These are phyloP conservation scores for Immersiporthe knoxdaviesiana DNA, from an alignment of 2,329 filamentous ascomycete species.

Conservation along the genomic window DNA sequence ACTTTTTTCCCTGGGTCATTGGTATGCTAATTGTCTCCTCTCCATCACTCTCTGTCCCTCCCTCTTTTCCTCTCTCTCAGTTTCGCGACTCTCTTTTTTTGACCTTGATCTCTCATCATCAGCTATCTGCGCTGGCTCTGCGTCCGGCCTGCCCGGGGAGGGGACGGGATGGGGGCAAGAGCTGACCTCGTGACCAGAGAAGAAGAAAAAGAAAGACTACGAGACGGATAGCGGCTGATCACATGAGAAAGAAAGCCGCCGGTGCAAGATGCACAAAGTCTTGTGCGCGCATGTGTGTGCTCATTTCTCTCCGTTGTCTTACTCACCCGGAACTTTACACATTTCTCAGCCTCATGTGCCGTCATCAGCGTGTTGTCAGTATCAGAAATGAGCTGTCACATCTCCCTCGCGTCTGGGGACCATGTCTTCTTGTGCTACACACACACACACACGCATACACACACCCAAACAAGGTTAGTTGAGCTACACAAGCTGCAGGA, in stretches of 20 bases:
- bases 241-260: conserved; percentile 17
- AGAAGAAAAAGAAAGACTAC: not conserved
- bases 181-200: not conserved
- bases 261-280: conserved; percentile 2
- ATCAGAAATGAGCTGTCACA: conserved; percentile 24
- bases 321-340: conserved; percentile 13
- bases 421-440: conserved; percentile 7
- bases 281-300: not conserved
- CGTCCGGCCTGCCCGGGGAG: not conserved
- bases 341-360: conserved; percentile 29
- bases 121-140: not conserved
- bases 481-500: not conserved
- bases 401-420: conserved; percentile 19
- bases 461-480: not conserved
- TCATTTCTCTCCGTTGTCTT: conserved; percentile 17
- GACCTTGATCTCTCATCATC: not conserved
- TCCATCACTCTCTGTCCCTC: too few species aligned
- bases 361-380: conserved; percentile 4
- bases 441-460: not conserved
- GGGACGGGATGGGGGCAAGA: not conserved
- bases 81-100: too few species aligned
- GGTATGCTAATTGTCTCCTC: not conserved
- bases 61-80: not conserved
- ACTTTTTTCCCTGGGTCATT: not conserved
- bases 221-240: conserved; percentile 14